These are phyloP conservation scores for Podospora didyma DNA, from an alignment of 495 filamentous ascomycete species.

Conservation along the genomic window DNA sequence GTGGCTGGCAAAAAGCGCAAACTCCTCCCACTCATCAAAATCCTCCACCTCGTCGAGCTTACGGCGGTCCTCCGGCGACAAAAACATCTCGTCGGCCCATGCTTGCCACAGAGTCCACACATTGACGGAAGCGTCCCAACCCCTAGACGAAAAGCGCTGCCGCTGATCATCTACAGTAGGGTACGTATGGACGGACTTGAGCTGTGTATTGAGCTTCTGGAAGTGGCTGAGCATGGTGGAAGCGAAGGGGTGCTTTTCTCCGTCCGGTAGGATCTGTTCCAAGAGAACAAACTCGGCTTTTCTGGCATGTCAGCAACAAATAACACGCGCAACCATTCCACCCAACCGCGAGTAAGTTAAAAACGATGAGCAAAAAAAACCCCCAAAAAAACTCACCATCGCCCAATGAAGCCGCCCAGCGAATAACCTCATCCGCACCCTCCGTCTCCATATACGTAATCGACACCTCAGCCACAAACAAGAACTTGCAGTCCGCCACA, in stretches of 20 bases:
- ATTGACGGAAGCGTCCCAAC: conserved; percentile 55
- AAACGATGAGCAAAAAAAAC: background rate
- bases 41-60: conserved; percentile 66
- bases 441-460: conserved; percentile 83
- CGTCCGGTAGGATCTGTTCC: conserved; percentile 81
- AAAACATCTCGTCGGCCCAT: conserved; percentile 65
- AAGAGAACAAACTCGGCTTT: conserved; percentile 72
- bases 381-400: conserved; percentile 47
- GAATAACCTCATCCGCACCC: conserved; percentile 68
- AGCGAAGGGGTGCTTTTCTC: conserved; percentile 76
- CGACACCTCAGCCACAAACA: conserved; percentile 86
- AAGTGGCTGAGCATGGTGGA: conserved; percentile 85
- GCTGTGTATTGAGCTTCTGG: conserved; percentile 69
- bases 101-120: conserved; percentile 71
- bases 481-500: conserved; percentile 53
- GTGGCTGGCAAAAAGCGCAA: conserved; percentile 79
- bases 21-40: conserved; percentile 97
- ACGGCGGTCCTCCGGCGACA: conserved; percentile 50
- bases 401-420: conserved; percentile 61
- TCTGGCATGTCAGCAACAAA: background rate
- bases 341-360: background rate
- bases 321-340: background rate
- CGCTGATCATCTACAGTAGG: conserved; percentile 60
- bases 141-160: conserved; percentile 58
- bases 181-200: conserved; percentile 69